Evolutionary conservation across 352 stramenopile species (phyloP).

Genomic region (Pythium sukuiense): DNA sequence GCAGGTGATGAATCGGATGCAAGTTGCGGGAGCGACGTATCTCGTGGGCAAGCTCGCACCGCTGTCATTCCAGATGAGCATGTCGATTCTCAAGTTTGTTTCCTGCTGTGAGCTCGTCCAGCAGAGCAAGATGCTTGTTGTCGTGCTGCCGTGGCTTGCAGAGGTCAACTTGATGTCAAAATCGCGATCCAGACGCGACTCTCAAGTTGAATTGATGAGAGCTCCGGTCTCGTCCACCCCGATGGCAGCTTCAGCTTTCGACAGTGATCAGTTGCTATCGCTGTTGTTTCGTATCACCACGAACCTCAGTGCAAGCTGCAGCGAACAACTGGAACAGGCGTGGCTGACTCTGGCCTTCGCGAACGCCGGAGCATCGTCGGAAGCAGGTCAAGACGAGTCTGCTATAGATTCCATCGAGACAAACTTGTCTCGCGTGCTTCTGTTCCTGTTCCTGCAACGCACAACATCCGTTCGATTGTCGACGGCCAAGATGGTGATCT

Average conservation of each 20-base stretch:
- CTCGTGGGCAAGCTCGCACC: constrained; percentile 36
- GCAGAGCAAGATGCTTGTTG: constrained; percentile 55
- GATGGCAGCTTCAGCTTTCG: constrained; percentile 10
- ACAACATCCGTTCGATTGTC: constrained; percentile 33
- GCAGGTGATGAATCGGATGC: constrained; percentile 34
- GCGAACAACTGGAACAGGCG: constrained; percentile 57
- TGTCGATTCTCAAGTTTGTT: constrained; percentile 45
- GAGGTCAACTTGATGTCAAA: constrained; percentile 31
- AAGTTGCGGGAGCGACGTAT: constrained; percentile 32
- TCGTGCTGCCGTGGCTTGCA: constrained; percentile 56
- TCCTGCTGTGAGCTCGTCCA: constrained; percentile 33
- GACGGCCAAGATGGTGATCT: constrained; percentile 55
- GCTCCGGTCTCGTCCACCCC: background rate
- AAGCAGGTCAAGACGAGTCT: background rate
- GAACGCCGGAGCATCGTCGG: background rate
- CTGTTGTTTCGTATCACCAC: constrained; percentile 59
- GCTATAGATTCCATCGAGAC: background rate
- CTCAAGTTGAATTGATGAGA: background rate
- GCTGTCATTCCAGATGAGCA: constrained; percentile 37
- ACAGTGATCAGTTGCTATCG: constrained; percentile 34
- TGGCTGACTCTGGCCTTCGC: constrained; percentile 65
- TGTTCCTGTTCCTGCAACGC: constrained; percentile 56
- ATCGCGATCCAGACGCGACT: background rate
- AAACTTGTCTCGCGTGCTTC: constrained; percentile 31
- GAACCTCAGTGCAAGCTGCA: constrained; percentile 36